Percentiles rank a stretch among this genome's conserved stretches.
Conservation (phyloP, 2,329 filamentous ascomycete species). For the Dactylella cylindrospora region DNA sequence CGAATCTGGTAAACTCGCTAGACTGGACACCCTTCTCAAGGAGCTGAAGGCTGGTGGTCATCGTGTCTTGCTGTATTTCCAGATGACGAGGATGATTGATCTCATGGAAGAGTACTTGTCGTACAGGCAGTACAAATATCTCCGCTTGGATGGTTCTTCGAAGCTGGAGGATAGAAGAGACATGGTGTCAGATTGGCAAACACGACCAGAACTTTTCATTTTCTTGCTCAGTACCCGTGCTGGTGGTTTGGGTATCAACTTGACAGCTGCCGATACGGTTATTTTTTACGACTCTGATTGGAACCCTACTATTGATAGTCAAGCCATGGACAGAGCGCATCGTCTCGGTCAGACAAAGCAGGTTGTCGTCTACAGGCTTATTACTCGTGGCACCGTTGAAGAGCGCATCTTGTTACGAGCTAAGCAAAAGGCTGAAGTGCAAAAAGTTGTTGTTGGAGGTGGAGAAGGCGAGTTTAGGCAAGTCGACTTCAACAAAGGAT, state of each 20-base stretch:
- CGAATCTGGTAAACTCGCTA: conserved; percentile 92
- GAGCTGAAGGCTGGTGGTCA: conserved; percentile 90
- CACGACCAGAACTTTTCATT: conserved; percentile 89
- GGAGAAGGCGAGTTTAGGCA: conserved; percentile 65
- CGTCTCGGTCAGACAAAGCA: conserved; percentile 89
- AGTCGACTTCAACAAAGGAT: conserved; percentile 92
- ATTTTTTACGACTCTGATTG: conserved; percentile 99
- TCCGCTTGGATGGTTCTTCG: conserved; percentile 91
- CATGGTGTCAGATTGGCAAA: conserved; percentile 95
- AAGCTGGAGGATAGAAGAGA: conserved; percentile 96
- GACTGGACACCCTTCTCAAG: conserved; percentile 81
- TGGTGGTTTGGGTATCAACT: conserved; percentile 95
- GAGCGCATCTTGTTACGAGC: conserved; percentile 97
- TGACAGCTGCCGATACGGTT: conserved; percentile 94
- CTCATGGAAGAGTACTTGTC: conserved; percentile 98
- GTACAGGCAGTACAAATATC: conserved; percentile 99
- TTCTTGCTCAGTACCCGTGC: conserved; percentile 95
- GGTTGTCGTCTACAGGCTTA: conserved; percentile 95
- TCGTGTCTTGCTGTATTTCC: conserved; percentile 96
- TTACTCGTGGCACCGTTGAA: conserved; percentile 94
- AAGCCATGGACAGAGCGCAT: conserved; percentile 98
- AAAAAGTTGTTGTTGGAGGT: conserved; percentile 92
- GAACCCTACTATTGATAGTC: conserved; percentile 98
- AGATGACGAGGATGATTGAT: conserved; percentile 99
- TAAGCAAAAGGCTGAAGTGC: conserved; percentile 96